phyloP scores from a whole-genome alignment of 306 rosid genomes.

The Cucumis cinereus region DNA sequence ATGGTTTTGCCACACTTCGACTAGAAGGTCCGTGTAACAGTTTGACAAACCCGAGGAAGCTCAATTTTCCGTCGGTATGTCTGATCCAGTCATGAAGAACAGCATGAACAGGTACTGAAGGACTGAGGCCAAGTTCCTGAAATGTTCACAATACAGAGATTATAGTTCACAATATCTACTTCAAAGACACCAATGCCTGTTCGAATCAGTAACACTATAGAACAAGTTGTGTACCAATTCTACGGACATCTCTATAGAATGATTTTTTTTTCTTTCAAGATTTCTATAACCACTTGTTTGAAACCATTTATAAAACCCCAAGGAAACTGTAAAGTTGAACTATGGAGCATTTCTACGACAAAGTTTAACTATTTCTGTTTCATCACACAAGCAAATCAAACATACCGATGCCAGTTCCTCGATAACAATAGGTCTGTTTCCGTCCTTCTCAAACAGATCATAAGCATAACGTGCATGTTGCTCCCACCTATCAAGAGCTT shows the following conservation, averaged over 20 bases:
- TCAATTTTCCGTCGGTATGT: constrained; percentile 66
- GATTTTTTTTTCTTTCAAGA: neutral
- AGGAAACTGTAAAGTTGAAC: neutral
- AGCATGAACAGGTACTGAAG: constrained; percentile 56
- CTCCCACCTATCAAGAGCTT: constrained; percentile 55
- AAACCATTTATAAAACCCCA: neutral
- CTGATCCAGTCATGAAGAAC: constrained; percentile 71
- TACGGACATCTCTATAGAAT: neutral
- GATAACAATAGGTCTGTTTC: constrained; percentile 48
- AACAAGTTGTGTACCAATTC: neutral
- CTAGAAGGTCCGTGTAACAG: constrained; percentile 54
- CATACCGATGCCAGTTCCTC: constrained; percentile 67
- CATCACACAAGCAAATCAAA: constrained; percentile 3
- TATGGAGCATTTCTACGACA: neutral
- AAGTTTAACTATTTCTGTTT: neutral
- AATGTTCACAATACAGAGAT: constrained; percentile 16
- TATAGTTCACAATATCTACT: neutral
- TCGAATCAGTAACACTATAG: neutral
- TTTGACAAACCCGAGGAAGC: constrained; percentile 64
- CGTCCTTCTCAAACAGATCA: constrained; percentile 52
- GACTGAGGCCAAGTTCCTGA: constrained; percentile 66
- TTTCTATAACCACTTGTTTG: neutral
- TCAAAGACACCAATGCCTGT: neutral
- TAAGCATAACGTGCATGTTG: constrained; percentile 58
- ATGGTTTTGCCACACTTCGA: constrained; percentile 30